A percentile compares a stretch with the other conserved stretches of the same genome.
These are phyloP conservation scores for Fusarium cicatricum DNA, from an alignment of 2,329 filamentous ascomycete species.

Conservation along the genomic window DNA sequence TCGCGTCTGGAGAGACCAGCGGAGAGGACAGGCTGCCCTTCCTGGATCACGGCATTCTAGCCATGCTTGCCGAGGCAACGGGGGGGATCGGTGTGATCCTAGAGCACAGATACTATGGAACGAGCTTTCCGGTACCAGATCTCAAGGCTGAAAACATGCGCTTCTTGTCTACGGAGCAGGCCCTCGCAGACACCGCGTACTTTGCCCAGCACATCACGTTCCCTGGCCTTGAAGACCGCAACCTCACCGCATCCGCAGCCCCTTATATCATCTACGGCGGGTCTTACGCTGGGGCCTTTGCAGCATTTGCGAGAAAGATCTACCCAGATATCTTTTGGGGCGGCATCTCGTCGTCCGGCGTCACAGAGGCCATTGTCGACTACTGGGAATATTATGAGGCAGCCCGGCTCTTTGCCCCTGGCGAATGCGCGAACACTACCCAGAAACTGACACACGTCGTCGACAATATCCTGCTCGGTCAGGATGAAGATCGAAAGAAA, in stretches of 20 bases:
- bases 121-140: slow-evolving; percentile 73
- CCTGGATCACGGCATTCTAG: slow-evolving; percentile 80
- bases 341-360: slow-evolving; percentile 81
- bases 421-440: slow-evolving; percentile 70
- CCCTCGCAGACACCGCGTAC: slow-evolving; percentile 81
- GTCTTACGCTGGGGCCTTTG: slow-evolving; percentile 83
- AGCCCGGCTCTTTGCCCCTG: slow-evolving; percentile 57
- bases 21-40: slow-evolving; percentile 71
- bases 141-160: slow-evolving; percentile 74
- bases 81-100: slow-evolving; percentile 81
- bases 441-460: slow-evolving; percentile 63
- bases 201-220: slow-evolving; percentile 80
- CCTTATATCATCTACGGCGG: slow-evolving; percentile 85
- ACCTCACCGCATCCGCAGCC: slow-evolving; percentile 70
- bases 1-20: slow-evolving; percentile 75
- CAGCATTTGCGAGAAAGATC: slow-evolving; percentile 75
- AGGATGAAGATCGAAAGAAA: slow-evolving; percentile 52
- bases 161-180: slow-evolving; percentile 85
- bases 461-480: slow-evolving; percentile 59
- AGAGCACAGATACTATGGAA: slow-evolving; percentile 89
- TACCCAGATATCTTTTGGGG: slow-evolving; percentile 85
- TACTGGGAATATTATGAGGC: slow-evolving; percentile 72
- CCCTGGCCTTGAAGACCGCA: slow-evolving; percentile 70
- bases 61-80: slow-evolving; percentile 74
- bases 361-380: slow-evolving; percentile 79